phyloP scores from a whole-genome alignment of 2,329 filamentous ascomycete species.

The Phoma sp. region DNA sequence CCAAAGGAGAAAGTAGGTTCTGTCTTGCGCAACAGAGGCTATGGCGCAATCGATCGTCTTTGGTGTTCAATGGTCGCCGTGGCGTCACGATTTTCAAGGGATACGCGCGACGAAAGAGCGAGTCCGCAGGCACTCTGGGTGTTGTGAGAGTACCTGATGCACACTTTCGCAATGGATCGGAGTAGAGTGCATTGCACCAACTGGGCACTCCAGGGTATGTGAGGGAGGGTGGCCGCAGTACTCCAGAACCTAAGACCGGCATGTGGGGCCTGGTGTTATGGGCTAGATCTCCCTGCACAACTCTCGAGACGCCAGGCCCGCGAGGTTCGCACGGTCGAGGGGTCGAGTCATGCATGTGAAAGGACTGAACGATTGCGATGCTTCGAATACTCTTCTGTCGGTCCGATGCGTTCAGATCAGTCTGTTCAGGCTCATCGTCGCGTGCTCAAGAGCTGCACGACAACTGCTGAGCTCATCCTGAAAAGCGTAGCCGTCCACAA shows the following conservation, averaged over 20 bases:
- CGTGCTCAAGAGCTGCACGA: neutral
- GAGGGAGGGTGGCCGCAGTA: slow-evolving; percentile 11
- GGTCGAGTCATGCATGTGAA: neutral
- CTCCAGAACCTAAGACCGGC: slow-evolving; percentile 8
- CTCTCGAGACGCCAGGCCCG: slow-evolving; percentile 7
- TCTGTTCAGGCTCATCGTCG: neutral
- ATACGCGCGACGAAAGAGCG: neutral
- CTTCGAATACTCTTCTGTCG: neutral
- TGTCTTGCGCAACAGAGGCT: neutral
- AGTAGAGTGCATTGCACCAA: slow-evolving; percentile 2
- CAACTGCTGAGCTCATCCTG: neutral
- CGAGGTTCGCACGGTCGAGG: neutral
- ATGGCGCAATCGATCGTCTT: slow-evolving; percentile 2
- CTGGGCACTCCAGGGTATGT: slow-evolving; percentile 8
- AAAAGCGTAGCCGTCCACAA: slow-evolving; percentile 1
- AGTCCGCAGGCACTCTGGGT: neutral
- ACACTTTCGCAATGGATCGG: neutral
- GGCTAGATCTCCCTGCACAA: slow-evolving; percentile 7
- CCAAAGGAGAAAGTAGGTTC: neutral
- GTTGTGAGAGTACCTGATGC: slow-evolving; percentile 1
- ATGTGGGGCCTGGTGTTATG: slow-evolving; percentile 8
- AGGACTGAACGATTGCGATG: neutral
- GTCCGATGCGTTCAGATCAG: neutral
- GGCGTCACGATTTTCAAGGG: neutral
- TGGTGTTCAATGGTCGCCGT: neutral